These are phyloP conservation scores for Paecilomyces niveus DNA, from an alignment of 2,329 filamentous ascomycete genomes.

Conservation along the genomic window DNA sequence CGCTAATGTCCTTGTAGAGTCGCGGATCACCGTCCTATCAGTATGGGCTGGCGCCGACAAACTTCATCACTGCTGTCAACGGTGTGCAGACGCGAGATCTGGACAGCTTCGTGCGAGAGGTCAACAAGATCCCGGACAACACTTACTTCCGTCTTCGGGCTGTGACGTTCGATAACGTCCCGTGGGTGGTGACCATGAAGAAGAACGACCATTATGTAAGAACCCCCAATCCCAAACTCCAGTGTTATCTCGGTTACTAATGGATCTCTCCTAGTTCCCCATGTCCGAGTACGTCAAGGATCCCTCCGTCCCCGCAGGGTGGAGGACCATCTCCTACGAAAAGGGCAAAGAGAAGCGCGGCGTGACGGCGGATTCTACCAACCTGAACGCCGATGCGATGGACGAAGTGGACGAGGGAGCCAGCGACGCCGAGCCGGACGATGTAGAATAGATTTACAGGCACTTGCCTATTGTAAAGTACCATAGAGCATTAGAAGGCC, in stretches of 20 bases:
- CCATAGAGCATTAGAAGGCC: not conserved
- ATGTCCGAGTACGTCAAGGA: constrained; percentile 61
- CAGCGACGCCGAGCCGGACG: constrained; percentile 34
- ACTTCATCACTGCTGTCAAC: constrained; percentile 96
- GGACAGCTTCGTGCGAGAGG: constrained; percentile 69
- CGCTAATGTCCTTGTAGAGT: constrained; percentile 38
- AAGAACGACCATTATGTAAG: constrained; percentile 91
- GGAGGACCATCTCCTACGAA: constrained; percentile 52
- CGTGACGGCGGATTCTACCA: constrained; percentile 29
- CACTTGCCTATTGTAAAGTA: constrained; percentile 11
- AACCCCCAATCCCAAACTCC: constrained; percentile 2
- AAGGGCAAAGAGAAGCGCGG: constrained; percentile 32
- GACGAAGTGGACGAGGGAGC: constrained; percentile 33
- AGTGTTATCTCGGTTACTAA: constrained; percentile 2
- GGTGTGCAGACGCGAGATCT: constrained; percentile 77
- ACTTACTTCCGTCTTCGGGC: constrained; percentile 96
- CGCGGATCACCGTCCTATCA: constrained; percentile 79
- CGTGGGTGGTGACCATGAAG: constrained; percentile 99
- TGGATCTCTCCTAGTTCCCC: constrained; percentile 43
- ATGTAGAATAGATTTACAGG: not conserved
- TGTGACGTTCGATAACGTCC: constrained; percentile 97
- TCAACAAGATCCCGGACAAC: constrained; percentile 86
- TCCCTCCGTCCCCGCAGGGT: constrained; percentile 43
- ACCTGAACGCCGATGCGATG: constrained; percentile 42
- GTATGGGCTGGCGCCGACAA: constrained; percentile 89